These are phyloP conservation scores for Punica granatum DNA, from an alignment of 345 rosid genomes.

Conservation along the genomic window DNA sequence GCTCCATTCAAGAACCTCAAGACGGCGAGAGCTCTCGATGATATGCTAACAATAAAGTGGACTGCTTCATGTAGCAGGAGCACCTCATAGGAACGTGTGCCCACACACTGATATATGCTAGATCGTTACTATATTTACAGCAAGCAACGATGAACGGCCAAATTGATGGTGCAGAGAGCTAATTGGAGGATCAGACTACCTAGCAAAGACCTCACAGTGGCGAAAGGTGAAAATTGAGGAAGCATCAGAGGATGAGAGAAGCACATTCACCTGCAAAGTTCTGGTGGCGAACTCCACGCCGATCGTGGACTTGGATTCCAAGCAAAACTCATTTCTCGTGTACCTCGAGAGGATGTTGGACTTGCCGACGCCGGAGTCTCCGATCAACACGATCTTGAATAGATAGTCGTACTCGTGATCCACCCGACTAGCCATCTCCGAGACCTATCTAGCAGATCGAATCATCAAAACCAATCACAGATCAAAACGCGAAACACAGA, in stretches of 20 bases:
- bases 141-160: background rate
- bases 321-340: slow-evolving; percentile 60
- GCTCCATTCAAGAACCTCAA: background rate
- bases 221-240: background rate
- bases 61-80: background rate
- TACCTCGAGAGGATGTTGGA: slow-evolving; percentile 69
- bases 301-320: slow-evolving; percentile 68
- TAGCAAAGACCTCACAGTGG: background rate
- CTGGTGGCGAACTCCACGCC: slow-evolving; percentile 74
- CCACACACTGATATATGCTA: background rate
- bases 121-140: background rate
- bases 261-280: slow-evolving; percentile 41
- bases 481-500: background rate
- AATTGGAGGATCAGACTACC: background rate
- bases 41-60: background rate
- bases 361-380: slow-evolving; percentile 76
- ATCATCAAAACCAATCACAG: background rate
- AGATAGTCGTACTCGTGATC: slow-evolving; percentile 66
- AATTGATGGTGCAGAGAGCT: background rate
- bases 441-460: slow-evolving; percentile 15
- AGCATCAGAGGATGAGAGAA: background rate
- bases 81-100: too few species aligned
- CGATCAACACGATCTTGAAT: slow-evolving; percentile 73
- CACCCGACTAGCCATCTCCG: slow-evolving; percentile 41
- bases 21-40: background rate